Percentiles rank a stretch among this genome's conserved stretches.
Evolutionary conservation across 108 stramenopile genomes (phyloP).

Genomic region (Cyclotella baltica): DNA sequence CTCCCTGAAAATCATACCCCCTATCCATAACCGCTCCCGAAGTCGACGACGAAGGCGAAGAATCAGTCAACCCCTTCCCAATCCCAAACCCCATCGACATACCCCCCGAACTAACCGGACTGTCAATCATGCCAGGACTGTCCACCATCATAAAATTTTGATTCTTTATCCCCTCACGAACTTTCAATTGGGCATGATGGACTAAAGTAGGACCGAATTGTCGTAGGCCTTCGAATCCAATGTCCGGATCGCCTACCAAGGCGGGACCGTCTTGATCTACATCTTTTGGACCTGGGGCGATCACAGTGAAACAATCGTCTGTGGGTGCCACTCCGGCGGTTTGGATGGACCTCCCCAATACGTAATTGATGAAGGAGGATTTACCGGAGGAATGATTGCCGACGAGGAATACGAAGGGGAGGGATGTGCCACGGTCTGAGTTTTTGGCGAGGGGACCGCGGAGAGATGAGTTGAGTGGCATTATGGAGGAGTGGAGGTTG

Average conservation of each 20-base stretch:
- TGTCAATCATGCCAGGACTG: constrained; percentile 99
- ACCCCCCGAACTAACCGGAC: constrained; percentile 60
- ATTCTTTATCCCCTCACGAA: constrained; percentile 65
- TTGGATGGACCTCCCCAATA: constrained; percentile 91
- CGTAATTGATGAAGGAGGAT: constrained; percentile 96
- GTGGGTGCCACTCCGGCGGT: constrained; percentile 99
- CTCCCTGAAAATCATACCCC: constrained; percentile 98
- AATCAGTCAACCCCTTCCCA: not conserved
- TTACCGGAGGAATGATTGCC: constrained; percentile 98
- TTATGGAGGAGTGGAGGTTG: constrained; percentile 63
- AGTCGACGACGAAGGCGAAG: constrained; percentile 11
- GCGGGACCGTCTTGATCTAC: constrained; percentile 93
- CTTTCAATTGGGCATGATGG: constrained; percentile 96
- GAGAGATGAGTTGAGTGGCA: constrained; percentile 70
- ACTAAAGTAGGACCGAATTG: constrained; percentile 96
- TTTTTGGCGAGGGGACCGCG: constrained; percentile 67
- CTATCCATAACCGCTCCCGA: constrained; percentile 79
- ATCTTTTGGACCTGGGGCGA: constrained; percentile 94
- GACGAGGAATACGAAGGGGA: constrained; percentile 97
- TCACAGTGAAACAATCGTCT: constrained; percentile 98
- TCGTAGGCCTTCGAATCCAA: constrained; percentile 92
- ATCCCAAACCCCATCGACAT: constrained; percentile 35
- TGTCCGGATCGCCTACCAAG: constrained; percentile 95
- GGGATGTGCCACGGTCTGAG: constrained; percentile 70
- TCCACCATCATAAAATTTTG: constrained; percentile 92